Conservation (phyloP, 164 flowering plant species). For the Tetrastigma voinierianum region DNA sequence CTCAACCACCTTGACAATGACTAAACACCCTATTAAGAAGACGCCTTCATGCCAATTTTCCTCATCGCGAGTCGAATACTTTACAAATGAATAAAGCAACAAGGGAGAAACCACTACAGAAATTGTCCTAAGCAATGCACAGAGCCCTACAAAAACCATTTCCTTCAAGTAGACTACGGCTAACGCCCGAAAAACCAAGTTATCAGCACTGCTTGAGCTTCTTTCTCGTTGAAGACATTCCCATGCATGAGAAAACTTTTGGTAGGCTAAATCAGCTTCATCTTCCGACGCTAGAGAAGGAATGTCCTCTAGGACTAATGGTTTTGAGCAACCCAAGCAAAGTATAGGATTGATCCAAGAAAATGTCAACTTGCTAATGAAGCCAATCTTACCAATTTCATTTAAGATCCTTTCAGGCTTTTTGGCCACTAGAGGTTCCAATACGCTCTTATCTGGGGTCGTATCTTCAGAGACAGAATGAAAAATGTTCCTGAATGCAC, state of each 20-base stretch:
- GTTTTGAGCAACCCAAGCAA: conserved; percentile 51
- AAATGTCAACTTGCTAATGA: conserved; percentile 54
- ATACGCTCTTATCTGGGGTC: conserved; percentile 15
- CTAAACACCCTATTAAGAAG: conserved; percentile 49
- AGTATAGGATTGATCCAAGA: conserved; percentile 80
- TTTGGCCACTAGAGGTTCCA: conserved; percentile 44
- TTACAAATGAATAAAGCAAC: conserved; percentile 58
- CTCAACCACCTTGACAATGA: conserved; percentile 55
- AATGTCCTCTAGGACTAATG: conserved; percentile 59
- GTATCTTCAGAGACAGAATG: conserved; percentile 8
- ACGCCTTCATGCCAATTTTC: conserved; percentile 34
- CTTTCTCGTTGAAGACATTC: conserved; percentile 23
- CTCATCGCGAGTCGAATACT: conserved; percentile 36
- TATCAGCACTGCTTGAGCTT: conserved; percentile 9
- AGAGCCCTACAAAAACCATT: conserved; percentile 45
- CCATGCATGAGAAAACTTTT: conserved; percentile 46
- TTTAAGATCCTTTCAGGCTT: conserved; percentile 13
- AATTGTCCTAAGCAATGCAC: conserved; percentile 49
- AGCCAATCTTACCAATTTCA: conserved; percentile 23
- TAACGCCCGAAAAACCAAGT: conserved; percentile 48
- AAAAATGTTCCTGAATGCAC: conserved; percentile 35
- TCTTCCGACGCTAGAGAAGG: conserved; percentile 62
- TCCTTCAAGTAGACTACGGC: conserved; percentile 52
- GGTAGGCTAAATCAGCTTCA: conserved; percentile 53
- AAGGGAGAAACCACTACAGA: conserved; percentile 57